Base-by-base conservation (phyloP, 2,329 filamentous ascomycete genomes). In the Fusarium veterinarium region DNA sequence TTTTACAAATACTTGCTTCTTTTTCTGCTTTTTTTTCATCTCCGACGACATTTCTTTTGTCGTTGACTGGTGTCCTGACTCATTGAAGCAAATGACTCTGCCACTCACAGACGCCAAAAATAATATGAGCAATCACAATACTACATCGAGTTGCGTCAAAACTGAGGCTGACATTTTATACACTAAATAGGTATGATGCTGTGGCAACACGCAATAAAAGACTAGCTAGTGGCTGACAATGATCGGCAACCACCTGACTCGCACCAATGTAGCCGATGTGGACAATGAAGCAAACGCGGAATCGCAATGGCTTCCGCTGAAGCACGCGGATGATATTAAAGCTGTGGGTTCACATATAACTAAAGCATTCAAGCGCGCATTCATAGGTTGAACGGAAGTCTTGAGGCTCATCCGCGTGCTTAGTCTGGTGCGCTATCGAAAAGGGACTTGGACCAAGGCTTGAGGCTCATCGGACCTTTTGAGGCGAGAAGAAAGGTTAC, bases 221-320 rank as follows among this genome's bases (percentile, higher is more conserved):
- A n/a, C n/a, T n/a, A n/a, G 10, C 51, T 51, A 52, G 41, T 30
- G 40, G 23, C 28, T 45, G n/a, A 30, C 9, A 23, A 35, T 13
- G 31, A 38, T 49, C 57, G 17, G 13, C 30, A 48, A 37, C 40
- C 12, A n/a, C 53, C 56, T 68, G 64, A 63, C 64, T 68, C 42
- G 23, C 11, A 38, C 16, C 17, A 13, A 28, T 23, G 1, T 33
- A n/a, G 20, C 30, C 16, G n/a, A 19, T 13, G 10, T 23, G n/a
- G 11, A 25, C 12, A 30, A 13, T 19, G 8, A 19, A 30, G 8
- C 23, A 17, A 14, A 23, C 49, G 20, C 23, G 40, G 31, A 40
- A 25, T 25, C n/a, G 12, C 20, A 17, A n/a, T 28, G 6, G 40
- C 17, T 46, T 41, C 46, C 35, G 33, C 9, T 11, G 4, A 25